Conservation (phyloP, 2,329 filamentous ascomycete genomes). For the Pseudocercospora macadamiae region DNA sequence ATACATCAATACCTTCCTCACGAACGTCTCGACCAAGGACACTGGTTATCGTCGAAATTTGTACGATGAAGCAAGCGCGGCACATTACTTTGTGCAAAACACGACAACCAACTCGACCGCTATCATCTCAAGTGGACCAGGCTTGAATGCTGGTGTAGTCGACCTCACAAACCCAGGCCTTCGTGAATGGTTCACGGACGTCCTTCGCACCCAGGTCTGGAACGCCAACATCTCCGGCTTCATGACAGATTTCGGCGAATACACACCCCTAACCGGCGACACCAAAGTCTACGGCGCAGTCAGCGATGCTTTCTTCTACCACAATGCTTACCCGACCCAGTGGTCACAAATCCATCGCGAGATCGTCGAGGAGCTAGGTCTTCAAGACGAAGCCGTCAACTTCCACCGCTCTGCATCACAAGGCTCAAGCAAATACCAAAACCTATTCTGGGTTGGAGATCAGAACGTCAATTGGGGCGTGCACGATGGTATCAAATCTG, state of each 20-base stretch:
- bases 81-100: conserved; percentile 40
- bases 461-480: conserved; percentile 41
- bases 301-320: conserved; percentile 39
- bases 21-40: conserved; percentile 41
- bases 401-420: conserved; percentile 43
- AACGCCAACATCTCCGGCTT: conserved; percentile 41
- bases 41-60: conserved; percentile 39
- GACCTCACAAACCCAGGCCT: conserved; percentile 42
- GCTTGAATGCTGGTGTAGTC: conserved; percentile 42
- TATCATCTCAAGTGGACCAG: conserved; percentile 42
- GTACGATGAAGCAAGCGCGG: conserved; percentile 38
- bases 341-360: conserved; percentile 41
- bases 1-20: conserved; percentile 43
- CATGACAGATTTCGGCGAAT: conserved; percentile 45
- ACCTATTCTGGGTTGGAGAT: conserved; percentile 45
- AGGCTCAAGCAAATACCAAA: conserved; percentile 39
- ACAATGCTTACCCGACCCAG: conserved; percentile 41
- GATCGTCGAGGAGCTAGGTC: conserved; percentile 33
- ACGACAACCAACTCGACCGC: conserved; percentile 39
- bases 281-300: conserved; percentile 34
- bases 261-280: conserved; percentile 37
- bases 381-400: conserved; percentile 37
- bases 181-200: conserved; percentile 39
- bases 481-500: conserved; percentile 42
- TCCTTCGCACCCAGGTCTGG: conserved; percentile 40